A percentile compares a stretch with the other conserved stretches of the same genome.
phyloP scores from a whole-genome alignment of 139 green algal species.

The Chlorella sp. region DNA sequence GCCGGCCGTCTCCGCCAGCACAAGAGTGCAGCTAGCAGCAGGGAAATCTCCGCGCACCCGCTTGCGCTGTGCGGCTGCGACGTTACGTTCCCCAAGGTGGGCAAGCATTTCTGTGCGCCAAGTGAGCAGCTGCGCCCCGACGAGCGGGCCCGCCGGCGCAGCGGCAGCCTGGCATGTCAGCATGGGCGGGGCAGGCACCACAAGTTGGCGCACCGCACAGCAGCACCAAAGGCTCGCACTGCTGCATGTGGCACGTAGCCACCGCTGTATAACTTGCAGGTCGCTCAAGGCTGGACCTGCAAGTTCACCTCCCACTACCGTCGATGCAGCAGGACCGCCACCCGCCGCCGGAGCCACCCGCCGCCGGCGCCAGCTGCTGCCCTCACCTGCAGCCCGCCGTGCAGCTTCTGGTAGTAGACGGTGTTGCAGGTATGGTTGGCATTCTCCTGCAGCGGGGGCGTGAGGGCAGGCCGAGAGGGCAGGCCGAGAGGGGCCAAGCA shows the following conservation, averaged over 20 bases:
- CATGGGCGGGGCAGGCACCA: too few species aligned
- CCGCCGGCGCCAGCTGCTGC: too few species aligned
- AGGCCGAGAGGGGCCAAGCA: neutral
- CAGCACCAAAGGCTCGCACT: neutral
- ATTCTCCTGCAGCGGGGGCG: slow-evolving; percentile 38
- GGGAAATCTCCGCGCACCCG: too few species aligned
- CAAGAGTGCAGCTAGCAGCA: too few species aligned
- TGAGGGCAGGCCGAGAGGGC: neutral
- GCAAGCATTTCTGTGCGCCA: slow-evolving; percentile 49
- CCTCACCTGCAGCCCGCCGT: slow-evolving; percentile 38
- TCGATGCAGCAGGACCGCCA: neutral
- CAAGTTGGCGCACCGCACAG: too few species aligned
- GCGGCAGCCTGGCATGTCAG: slow-evolving; percentile 48
- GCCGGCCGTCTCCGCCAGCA: neutral
- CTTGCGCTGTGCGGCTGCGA: slow-evolving; percentile 40
- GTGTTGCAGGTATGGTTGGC: slow-evolving; percentile 22
- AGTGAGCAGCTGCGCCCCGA: slow-evolving; percentile 49
- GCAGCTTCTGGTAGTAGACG: slow-evolving; percentile 42
- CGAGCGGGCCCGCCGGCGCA: slow-evolving; percentile 17
- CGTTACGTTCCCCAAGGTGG: slow-evolving; percentile 15
- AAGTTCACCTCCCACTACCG: neutral
- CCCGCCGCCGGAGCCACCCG: neutral
- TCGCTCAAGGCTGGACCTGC: too few species aligned
- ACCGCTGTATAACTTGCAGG: too few species aligned
- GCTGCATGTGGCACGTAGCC: neutral